A percentile compares a stretch with the other conserved stretches of the same genome.
Conservation (phyloP, 805 yeast species). For the Candida glaebosa region DNA sequence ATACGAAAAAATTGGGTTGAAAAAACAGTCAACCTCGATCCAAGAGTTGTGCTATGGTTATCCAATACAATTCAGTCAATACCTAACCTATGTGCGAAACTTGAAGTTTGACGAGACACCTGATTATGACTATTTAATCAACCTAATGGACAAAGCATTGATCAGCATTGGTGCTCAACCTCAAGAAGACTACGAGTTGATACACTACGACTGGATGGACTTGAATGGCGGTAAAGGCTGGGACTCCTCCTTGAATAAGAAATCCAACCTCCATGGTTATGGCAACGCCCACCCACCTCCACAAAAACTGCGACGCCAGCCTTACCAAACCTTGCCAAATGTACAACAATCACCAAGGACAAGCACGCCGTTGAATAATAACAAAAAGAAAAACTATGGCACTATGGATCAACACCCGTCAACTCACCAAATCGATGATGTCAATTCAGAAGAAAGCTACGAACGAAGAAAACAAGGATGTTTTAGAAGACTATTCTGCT, state of each 20-base stretch:
- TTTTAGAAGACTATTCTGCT: conserved; percentile 7
- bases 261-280: conserved; percentile 92
- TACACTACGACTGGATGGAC: conserved; percentile 97
- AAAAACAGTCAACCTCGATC: conserved; percentile 85
- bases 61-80: conserved; percentile 91
- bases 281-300: conserved; percentile 85
- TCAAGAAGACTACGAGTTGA: conserved; percentile 51
- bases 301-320: conserved; percentile 23
- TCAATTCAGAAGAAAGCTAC: conserved; percentile 1
- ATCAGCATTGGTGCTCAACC: conserved; percentile 58
- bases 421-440: conserved; percentile 1
- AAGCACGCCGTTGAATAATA: conserved; percentile 2
- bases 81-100: conserved; percentile 82
- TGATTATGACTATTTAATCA: conserved; percentile 83
- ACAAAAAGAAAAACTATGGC: conserved; percentile 2
- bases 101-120: conserved; percentile 92
- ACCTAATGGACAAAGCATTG: conserved; percentile 73
- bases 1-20: conserved; percentile 96
- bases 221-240: conserved; percentile 94
- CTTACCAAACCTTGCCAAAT: conserved; percentile 3
- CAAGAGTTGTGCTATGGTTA: conserved; percentile 82
- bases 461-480: conserved; percentile 4
- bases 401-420: conserved; percentile 1
- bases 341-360: conserved; percentile 2
- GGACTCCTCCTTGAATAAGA: conserved; percentile 86